Conservation (phyloP, 2,329 filamentous ascomycete genomes). For the Chaetomium olivaceum region DNA sequence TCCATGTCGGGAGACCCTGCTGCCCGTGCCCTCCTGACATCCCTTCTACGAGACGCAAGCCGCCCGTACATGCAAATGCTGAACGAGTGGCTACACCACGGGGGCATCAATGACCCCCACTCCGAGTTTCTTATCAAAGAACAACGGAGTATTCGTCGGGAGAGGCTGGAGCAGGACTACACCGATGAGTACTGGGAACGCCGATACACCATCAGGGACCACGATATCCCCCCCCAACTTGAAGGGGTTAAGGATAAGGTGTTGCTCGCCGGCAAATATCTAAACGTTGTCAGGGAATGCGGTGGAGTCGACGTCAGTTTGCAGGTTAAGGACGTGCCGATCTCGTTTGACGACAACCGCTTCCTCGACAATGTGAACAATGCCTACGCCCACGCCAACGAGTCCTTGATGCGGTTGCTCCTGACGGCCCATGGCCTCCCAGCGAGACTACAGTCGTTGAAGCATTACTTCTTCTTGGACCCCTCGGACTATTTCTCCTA, state of each 20-base stretch:
- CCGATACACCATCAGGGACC: conserved; percentile 89
- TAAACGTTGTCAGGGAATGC: conserved; percentile 96
- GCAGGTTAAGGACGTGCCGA: conserved; percentile 82
- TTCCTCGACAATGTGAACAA: conserved; percentile 96
- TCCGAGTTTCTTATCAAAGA: conserved; percentile 94
- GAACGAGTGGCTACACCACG: conserved; percentile 97
- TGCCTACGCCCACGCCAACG: conserved; percentile 93
- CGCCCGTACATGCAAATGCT: conserved; percentile 97
- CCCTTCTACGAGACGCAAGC: conserved; percentile 81
- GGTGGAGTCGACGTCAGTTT: conserved; percentile 93
- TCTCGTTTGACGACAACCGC: conserved; percentile 84
- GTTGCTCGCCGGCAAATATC: conserved; percentile 90
- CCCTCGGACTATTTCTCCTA: conserved; percentile 98
- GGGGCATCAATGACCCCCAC: conserved; percentile 91
- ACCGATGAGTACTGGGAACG: conserved; percentile 99
- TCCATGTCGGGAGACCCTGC: conserved; percentile 93
- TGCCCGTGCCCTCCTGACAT: conserved; percentile 77
- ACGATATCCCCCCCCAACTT: conserved; percentile 88
- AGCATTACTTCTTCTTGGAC: conserved; percentile 99
- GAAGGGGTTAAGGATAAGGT: conserved; percentile 92
- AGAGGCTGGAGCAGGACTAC: conserved; percentile 91
- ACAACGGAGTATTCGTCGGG: conserved; percentile 89
- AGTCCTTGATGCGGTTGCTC: conserved; percentile 85
- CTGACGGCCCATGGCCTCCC: conserved; percentile 91
- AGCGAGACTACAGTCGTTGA: conserved; percentile 81